phyloP scores from a whole-genome alignment of 1,284 basidiomycete species.

The Gymnopus androsaceus region DNA sequence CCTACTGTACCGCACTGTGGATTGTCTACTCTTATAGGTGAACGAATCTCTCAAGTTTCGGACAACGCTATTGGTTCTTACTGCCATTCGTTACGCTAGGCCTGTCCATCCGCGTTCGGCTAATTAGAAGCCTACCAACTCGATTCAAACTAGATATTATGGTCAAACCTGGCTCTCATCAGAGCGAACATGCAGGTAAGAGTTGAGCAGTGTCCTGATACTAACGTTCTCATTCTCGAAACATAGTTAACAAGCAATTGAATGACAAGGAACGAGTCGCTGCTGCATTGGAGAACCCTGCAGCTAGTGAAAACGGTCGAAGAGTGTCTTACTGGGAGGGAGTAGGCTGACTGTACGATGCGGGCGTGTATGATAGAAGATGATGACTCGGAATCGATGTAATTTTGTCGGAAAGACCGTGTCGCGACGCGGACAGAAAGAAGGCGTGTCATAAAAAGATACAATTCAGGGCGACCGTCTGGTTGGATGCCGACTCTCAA shows the following conservation, averaged over 20 bases:
- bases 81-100: conserved; percentile 50
- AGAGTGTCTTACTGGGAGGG: conserved; percentile 63
- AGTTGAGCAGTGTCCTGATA: too few species aligned
- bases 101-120: conserved; percentile 88
- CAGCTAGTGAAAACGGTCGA: conserved; percentile 88
- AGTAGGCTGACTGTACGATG: not conserved
- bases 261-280: conserved; percentile 99
- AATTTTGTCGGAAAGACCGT: too few species aligned
- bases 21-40: conserved; percentile 96
- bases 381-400: too few species aligned
- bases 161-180: conserved; percentile 93
- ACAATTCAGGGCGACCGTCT: too few species aligned
- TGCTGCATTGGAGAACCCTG: conserved; percentile 92
- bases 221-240: not conserved
- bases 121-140: conserved; percentile 87
- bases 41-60: conserved; percentile 23
- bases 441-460: too few species aligned
- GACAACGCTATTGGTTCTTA: not conserved
- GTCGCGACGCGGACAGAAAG: too few species aligned
- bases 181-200: conserved; percentile 86
- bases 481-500: too few species aligned
- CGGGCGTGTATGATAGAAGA: too few species aligned
- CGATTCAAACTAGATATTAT: conserved; percentile 95
- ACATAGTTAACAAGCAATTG: conserved; percentile 92
- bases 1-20: conserved; percentile 98